A percentile compares a stretch with the other conserved stretches of the same genome.
Conservation (phyloP, 1,284 basidiomycete species). For the Phellinidium pouzarii region DNA sequence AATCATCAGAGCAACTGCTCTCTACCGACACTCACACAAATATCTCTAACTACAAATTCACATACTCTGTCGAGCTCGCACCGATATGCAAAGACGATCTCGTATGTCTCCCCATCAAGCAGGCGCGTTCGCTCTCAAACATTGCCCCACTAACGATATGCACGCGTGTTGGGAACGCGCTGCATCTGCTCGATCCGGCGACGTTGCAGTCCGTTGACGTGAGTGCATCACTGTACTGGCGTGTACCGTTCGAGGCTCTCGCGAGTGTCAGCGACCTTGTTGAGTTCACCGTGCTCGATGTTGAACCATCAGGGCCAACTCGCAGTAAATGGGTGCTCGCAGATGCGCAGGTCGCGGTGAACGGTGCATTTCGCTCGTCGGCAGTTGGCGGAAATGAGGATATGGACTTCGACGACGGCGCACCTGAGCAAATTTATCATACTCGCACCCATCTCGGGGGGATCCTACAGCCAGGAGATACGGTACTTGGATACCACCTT, state of each 20-base stretch:
- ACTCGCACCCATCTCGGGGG: slow-evolving; percentile 94
- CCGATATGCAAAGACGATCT: slow-evolving; percentile 98
- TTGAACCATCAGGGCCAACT: slow-evolving; percentile 73
- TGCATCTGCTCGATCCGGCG: slow-evolving; percentile 86
- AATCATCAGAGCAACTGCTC: slow-evolving; percentile 89
- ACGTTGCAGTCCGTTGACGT: slow-evolving; percentile 85
- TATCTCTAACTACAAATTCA: slow-evolving; percentile 96
- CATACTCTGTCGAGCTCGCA: slow-evolving; percentile 95
- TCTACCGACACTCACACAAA: slow-evolving; percentile 89
- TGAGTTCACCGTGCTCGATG: slow-evolving; percentile 93
- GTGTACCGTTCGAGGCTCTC: slow-evolving; percentile 80
- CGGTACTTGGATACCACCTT: slow-evolving; percentile 87
- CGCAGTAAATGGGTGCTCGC: slow-evolving; percentile 81
- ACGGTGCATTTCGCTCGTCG: slow-evolving; percentile 66
- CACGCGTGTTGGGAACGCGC: slow-evolving; percentile 84
- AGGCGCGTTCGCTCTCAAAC: slow-evolving; percentile 79
- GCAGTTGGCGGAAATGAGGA: slow-evolving; percentile 36
- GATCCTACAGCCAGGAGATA: slow-evolving; percentile 93
- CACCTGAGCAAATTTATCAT: slow-evolving; percentile 80
- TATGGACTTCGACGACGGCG: slow-evolving; percentile 48
- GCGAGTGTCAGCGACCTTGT: slow-evolving; percentile 81
- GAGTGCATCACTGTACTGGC: slow-evolving; percentile 82
- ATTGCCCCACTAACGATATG: slow-evolving; percentile 87
- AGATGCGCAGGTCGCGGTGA: slow-evolving; percentile 90
- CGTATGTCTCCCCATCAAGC: slow-evolving; percentile 80